phyloP scores from a whole-genome alignment of 441 rosid genomes.

The Gossypium aridum region DNA sequence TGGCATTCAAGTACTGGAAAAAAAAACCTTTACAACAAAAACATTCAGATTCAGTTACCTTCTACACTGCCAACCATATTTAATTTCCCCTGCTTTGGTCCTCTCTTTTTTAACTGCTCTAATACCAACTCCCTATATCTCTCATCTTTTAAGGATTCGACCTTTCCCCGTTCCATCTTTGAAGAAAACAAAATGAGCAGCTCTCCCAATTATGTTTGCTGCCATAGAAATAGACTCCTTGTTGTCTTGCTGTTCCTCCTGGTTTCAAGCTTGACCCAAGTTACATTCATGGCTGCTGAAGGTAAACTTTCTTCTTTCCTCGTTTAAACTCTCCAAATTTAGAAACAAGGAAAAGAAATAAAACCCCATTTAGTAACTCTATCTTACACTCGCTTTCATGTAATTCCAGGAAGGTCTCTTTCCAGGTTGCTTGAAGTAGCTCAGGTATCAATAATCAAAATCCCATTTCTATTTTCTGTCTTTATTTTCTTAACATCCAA shows the following conservation, averaged over 20 bases:
- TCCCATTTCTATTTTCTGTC: background rate
- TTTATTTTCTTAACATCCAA: background rate
- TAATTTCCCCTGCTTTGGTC: slow-evolving; percentile 8
- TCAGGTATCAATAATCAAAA: slow-evolving; percentile 21
- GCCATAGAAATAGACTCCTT: slow-evolving; percentile 23
- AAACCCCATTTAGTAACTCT: background rate
- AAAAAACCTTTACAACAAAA: slow-evolving; percentile 19
- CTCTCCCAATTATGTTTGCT: slow-evolving; percentile 12
- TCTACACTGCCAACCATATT: slow-evolving; percentile 19
- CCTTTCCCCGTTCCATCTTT: background rate
- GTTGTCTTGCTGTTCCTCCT: slow-evolving; percentile 31
- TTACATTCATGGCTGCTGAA: slow-evolving; percentile 25
- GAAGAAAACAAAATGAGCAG: slow-evolving; percentile 34
- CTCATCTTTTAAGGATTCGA: background rate
- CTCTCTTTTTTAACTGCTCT: background rate
- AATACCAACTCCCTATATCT: background rate
- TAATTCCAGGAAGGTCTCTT: slow-evolving; percentile 27
- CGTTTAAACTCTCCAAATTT: background rate
- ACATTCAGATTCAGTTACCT: slow-evolving; percentile 18
- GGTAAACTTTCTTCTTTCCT: slow-evolving; percentile 24
- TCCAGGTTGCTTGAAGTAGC: slow-evolving; percentile 15
- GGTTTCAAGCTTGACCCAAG: background rate
- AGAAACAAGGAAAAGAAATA: too few relatives aligned
- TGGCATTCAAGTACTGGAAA: slow-evolving; percentile 23
- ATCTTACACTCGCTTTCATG: slow-evolving; percentile 4